These are phyloP conservation scores for Trametes versicolor DNA, from an alignment of 1,284 basidiomycete genomes.

Conservation along the genomic window DNA sequence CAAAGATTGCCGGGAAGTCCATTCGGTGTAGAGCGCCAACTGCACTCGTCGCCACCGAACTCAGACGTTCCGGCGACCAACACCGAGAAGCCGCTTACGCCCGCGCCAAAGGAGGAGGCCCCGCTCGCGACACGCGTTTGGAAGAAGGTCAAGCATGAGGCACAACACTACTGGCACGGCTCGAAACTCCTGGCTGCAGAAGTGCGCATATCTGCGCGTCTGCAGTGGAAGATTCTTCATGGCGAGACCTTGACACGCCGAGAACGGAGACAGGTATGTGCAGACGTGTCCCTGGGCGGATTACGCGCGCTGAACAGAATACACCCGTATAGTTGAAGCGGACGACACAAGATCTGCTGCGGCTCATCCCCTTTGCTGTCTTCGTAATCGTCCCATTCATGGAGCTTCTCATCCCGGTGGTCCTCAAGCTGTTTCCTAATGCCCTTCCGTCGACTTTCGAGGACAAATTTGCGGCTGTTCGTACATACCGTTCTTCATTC, in stretches of 20 bases:
- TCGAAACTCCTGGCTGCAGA: conserved; percentile 95
- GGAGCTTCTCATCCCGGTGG: conserved; percentile 97
- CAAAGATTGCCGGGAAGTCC: conserved; percentile 38
- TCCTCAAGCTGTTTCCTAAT: conserved; percentile 97
- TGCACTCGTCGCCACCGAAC: conserved; percentile 26
- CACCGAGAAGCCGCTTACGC: conserved; percentile 58
- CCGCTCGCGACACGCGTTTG: conserved; percentile 75
- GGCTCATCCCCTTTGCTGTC: conserved; percentile 94
- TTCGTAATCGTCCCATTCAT: conserved; percentile 98
- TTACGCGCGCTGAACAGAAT: conserved; percentile 10
- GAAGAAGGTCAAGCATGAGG: conserved; percentile 97
- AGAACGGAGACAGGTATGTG: conserved; percentile 87
- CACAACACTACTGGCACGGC: conserved; percentile 97
- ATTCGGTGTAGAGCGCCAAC: conserved; percentile 28
- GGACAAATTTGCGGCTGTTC: conserved; percentile 92
- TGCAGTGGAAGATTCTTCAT: conserved; percentile 93
- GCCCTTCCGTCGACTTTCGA: conserved; percentile 99
- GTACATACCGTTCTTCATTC: conserved; percentile 41
- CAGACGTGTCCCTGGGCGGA: background rate
- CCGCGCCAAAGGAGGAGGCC: conserved; percentile 58
- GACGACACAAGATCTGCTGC: conserved; percentile 92
- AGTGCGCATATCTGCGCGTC: conserved; percentile 88
- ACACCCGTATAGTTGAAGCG: conserved; percentile 75
- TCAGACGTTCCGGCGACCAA: conserved; percentile 30
- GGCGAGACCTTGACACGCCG: conserved; percentile 92